These are phyloP conservation scores for Epichloe hybrida DNA, from an alignment of 2,329 filamentous ascomycete genomes.

Conservation along the genomic window DNA sequence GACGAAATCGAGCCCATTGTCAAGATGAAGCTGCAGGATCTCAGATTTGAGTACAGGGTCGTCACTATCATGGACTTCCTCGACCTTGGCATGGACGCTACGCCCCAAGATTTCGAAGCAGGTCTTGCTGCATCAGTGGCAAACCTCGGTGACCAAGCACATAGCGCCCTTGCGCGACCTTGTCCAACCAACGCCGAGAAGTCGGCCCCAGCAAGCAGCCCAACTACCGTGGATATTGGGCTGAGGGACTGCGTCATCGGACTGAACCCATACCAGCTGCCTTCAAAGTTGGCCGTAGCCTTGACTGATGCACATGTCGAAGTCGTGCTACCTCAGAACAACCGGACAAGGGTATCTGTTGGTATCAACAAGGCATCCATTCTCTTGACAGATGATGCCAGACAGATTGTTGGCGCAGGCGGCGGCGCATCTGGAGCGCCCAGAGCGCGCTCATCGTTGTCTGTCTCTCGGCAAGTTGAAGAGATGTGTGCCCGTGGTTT, in stretches of 20 bases:
- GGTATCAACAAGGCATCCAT: slow-evolving; percentile 71
- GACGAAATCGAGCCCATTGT: slow-evolving; percentile 88
- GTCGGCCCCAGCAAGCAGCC: slow-evolving; percentile 29
- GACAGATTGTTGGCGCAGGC: slow-evolving; percentile 13
- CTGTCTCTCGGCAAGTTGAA: slow-evolving; percentile 36
- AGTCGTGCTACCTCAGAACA: slow-evolving; percentile 51
- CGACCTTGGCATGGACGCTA: slow-evolving; percentile 52
- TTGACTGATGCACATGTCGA: slow-evolving; percentile 64
- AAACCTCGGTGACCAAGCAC: slow-evolving; percentile 54
- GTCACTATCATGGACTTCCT: slow-evolving; percentile 70
- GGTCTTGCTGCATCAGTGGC: slow-evolving; percentile 69
- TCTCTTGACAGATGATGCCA: slow-evolving; percentile 66
- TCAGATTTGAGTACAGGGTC: slow-evolving; percentile 81
- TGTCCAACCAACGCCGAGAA: slow-evolving; percentile 9
- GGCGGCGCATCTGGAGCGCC: slow-evolving; percentile 7
- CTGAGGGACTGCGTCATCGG: slow-evolving; percentile 73
- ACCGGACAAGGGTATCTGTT: slow-evolving; percentile 48
- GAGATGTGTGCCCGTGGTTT: slow-evolving; percentile 56
- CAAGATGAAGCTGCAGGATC: slow-evolving; percentile 74
- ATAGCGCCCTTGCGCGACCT: slow-evolving; percentile 28
- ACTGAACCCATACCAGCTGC: slow-evolving; percentile 62
- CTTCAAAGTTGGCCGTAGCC: slow-evolving; percentile 66
- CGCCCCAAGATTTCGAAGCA: slow-evolving; percentile 58
- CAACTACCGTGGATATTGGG: slow-evolving; percentile 57
- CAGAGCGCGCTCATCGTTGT: slow-evolving; percentile 17